Evolutionary conservation across 345 rosid genomes (phyloP).

Genomic region (Bruguiera gymnorhiza): DNA sequence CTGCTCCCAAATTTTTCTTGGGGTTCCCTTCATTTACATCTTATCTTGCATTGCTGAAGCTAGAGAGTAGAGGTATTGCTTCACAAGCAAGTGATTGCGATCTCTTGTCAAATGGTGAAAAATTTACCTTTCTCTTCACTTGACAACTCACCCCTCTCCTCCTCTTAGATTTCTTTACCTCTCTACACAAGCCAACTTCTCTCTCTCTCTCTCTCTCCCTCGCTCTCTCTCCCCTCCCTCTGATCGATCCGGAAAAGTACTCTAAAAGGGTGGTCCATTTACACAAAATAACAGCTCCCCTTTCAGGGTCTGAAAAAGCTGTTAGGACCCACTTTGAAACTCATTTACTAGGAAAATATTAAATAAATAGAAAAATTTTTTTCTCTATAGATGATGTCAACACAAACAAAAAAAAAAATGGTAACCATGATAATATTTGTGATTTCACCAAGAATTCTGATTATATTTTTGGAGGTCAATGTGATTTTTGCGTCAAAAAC

Average conservation of each 20-base stretch:
- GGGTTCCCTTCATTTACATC: constrained; percentile 16
- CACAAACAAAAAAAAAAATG: no score
- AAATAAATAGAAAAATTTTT: no score
- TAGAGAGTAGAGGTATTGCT: constrained; percentile 17
- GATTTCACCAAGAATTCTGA: no score
- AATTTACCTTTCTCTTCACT: constrained; percentile 7
- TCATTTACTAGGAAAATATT: background rate
- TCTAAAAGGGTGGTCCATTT: constrained; percentile 8
- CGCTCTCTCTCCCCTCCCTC: background rate
- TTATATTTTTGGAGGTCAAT: no score
- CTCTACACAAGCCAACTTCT: constrained; percentile 17
- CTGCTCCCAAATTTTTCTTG: constrained; percentile 22
- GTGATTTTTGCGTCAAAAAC: no score
- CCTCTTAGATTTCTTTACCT: constrained; percentile 16
- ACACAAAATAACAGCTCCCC: constrained; percentile 9
- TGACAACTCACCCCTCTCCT: constrained; percentile 26
- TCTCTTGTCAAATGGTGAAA: constrained; percentile 12
- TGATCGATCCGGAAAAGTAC: constrained; percentile 5
- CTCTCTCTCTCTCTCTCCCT: background rate
- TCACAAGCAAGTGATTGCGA: constrained; percentile 33
- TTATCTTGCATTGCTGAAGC: constrained; percentile 14
- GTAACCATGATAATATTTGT: no score
- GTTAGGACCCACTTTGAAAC: constrained; percentile 1
- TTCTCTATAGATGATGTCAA: no score
- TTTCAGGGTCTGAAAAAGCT: constrained; percentile 10